Conservation (phyloP, 192 early-diverging fungal genomes). For the Kappamyces sp. region DNA sequence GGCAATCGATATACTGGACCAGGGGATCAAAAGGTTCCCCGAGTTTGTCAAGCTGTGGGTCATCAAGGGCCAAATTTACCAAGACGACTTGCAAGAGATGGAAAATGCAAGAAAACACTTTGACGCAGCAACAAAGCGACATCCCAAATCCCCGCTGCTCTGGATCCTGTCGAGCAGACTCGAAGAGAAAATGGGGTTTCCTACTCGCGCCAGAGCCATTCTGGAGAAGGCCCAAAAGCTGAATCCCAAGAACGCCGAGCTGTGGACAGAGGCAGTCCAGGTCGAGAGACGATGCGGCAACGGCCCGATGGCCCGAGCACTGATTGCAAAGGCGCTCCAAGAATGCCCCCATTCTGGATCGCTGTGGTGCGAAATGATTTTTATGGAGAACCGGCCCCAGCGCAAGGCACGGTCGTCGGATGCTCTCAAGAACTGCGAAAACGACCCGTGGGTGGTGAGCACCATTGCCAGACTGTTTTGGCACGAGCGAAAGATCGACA, state of each 20-base stretch:
- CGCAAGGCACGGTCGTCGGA: conserved; percentile 83
- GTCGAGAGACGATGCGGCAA: conserved; percentile 73
- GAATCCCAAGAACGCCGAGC: conserved; percentile 68
- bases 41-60: conserved; percentile 89
- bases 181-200: conserved; percentile 62
- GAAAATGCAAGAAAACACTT: conserved; percentile 66
- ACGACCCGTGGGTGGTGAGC: conserved; percentile 71
- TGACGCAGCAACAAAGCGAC: conserved; percentile 64
- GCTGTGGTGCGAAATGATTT: conserved; percentile 84
- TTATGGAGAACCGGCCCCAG: conserved; percentile 78
- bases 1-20: conserved; percentile 62
- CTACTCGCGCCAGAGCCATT: conserved; percentile 71
- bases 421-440: conserved; percentile 85
- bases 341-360: conserved; percentile 82
- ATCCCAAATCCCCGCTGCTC: conserved; percentile 67
- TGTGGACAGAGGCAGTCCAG: conserved; percentile 83
- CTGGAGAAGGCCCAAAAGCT: conserved; percentile 81
- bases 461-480: conserved; percentile 90
- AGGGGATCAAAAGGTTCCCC: conserved; percentile 66
- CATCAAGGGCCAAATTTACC: conserved; percentile 76
- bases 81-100: conserved; percentile 54
- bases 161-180: conserved; percentile 79
- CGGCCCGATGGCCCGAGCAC: conserved; percentile 58
- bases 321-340: conserved; percentile 86
- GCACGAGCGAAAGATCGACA: conserved; percentile 87